These are phyloP conservation scores for Penicillium sp. DNA, from an alignment of 2,329 filamentous ascomycete genomes.

Conservation along the genomic window DNA sequence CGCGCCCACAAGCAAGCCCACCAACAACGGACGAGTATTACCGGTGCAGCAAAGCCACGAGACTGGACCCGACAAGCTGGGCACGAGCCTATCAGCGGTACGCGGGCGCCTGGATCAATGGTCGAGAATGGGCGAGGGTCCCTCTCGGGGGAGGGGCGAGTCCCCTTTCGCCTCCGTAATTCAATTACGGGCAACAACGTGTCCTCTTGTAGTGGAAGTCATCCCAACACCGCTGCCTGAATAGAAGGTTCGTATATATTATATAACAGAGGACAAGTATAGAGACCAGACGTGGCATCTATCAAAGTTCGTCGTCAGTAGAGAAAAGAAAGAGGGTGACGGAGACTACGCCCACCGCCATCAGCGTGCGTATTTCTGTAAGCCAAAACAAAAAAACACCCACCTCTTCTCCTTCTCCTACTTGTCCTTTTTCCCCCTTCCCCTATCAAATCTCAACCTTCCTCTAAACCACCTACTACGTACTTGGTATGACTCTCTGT, in stretches of 20 bases:
- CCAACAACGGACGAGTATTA: not conserved
- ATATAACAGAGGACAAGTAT: not conserved
- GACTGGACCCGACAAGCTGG: constrained; percentile 8
- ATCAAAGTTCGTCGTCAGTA: not conserved
- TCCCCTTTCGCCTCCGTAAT: constrained; percentile 20
- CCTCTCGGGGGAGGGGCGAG: not conserved
- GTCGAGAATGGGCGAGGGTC: constrained; percentile 10
- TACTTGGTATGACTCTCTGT: not conserved
- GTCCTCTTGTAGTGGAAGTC: constrained; percentile 10
- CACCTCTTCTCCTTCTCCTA: constrained; percentile 11
- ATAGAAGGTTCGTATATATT: not conserved
- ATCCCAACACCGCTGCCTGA: not conserved
- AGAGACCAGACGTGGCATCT: not conserved
- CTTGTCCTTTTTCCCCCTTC: constrained; percentile 6
- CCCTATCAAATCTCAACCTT: not conserved
- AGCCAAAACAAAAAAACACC: constrained; percentile 34
- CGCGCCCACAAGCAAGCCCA: not conserved
- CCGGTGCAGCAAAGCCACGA: constrained; percentile 6
- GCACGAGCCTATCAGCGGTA: constrained; percentile 13
- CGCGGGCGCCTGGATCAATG: not conserved
- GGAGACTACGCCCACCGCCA: constrained; percentile 37
- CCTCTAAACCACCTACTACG: constrained; percentile 2
- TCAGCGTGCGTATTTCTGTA: constrained; percentile 32
- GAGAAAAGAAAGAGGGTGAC: constrained; percentile 26
- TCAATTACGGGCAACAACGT: constrained; percentile 16